These are phyloP conservation scores for Golubevia sp. DNA, from an alignment of 1,284 basidiomycete species.

Conservation along the genomic window DNA sequence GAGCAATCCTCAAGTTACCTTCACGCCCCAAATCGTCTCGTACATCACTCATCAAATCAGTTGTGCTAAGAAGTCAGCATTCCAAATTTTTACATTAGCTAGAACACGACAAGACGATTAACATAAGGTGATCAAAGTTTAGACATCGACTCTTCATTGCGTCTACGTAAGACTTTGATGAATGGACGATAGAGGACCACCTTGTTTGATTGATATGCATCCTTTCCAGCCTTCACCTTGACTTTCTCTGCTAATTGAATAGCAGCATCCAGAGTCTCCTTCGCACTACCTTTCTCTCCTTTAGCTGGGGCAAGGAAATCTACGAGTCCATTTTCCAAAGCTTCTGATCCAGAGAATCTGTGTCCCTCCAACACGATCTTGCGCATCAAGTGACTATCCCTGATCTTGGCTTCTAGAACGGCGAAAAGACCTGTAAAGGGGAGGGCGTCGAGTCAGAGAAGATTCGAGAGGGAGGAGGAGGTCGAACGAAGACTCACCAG, in stretches of 20 bases:
- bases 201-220: constrained; percentile 67
- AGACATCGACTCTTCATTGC: too few species aligned
- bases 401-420: constrained; percentile 72
- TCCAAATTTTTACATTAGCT: too few species aligned
- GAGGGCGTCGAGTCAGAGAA: too few species aligned
- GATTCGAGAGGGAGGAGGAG: constrained; percentile 67
- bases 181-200: constrained; percentile 59
- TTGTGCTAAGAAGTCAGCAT: too few species aligned
- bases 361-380: constrained; percentile 82
- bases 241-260: constrained; percentile 62
- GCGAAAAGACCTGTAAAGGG: constrained; percentile 64
- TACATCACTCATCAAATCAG: too few species aligned
- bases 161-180: too few species aligned
- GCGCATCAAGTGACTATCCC: constrained; percentile 70
- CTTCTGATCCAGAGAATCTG: constrained; percentile 77
- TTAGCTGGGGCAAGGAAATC: constrained; percentile 70
- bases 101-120: too few species aligned
- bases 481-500: too few species aligned
- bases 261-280: constrained; percentile 67
- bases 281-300: constrained; percentile 64
- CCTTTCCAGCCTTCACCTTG: constrained; percentile 63
- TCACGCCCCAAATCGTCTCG: too few species aligned
- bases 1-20: too few species aligned
- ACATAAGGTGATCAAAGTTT: too few species aligned
- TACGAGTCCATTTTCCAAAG: constrained; percentile 72